Evolutionary conservation across 1,139 yeast genomes (phyloP), one percentile per base, ranked within the genome.

Genomic region (Saccharomyces hybrid): DNA sequence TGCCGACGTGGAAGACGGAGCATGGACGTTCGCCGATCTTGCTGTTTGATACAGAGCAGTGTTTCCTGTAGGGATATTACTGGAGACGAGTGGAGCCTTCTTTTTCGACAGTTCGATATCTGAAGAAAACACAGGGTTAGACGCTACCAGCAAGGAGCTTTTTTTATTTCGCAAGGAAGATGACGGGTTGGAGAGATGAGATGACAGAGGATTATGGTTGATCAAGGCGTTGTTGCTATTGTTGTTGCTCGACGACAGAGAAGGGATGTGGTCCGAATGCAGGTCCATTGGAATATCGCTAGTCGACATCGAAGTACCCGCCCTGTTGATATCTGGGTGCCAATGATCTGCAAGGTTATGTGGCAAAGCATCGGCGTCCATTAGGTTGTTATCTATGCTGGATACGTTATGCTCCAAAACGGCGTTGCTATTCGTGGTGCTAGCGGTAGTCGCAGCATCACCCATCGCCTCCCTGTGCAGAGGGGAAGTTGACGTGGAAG

Each of bases 181-280:
- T 38, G 44, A 16, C 2, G 44, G 52, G 34, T 58, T 62, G 19
- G 57, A 59, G n/a, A 55, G 54, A 53, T 67, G 70, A 5, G 65
- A 55, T 14, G 70, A 62, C 44, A 67, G 50, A 19, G 70, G 70
- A 47, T 66, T 67, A 54, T 63, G 60, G 47, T 65, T 65, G 48
- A 64, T 64, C 27, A 63, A 58, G 31, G 44, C 34, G 3, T 50
- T 42, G 47, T 44, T 42, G 25, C 49, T 25, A 29, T 31, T 51
- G 8, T 13, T 28, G 25, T 50, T 50, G 25, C 27, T 47, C 28
- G 27, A 27, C 2, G 48, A 26, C 25, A 38, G 7, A 38, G 44
- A 38, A 3, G 44, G 25, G 3, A 16, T 38, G 13, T 38, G 44
- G 5, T 38, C 44, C 44, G 1, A 38, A 2, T 38, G 44, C 25